Conservation (phyloP, 441 rosid genomes). For the Erysimum pusillum region DNA sequence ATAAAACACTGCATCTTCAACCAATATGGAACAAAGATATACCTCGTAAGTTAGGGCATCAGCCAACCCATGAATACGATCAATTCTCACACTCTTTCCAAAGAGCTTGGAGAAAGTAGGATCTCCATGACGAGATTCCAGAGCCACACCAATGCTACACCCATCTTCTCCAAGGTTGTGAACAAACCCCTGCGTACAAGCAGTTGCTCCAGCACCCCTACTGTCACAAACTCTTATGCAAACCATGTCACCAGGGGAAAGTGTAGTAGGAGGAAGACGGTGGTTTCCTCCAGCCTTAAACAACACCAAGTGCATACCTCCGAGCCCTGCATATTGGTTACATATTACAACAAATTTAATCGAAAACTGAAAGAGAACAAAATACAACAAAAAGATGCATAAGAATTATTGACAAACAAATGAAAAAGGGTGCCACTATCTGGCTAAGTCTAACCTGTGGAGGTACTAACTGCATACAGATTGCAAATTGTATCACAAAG, state of each 20-base stretch:
- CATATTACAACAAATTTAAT: slow-evolving; percentile 38
- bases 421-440: neutral
- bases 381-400: neutral
- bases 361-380: slow-evolving; percentile 12
- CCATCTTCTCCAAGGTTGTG: slow-evolving; percentile 96
- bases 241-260: slow-evolving; percentile 99
- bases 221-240: slow-evolving; percentile 89
- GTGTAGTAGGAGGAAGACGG: slow-evolving; percentile 88
- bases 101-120: slow-evolving; percentile 95
- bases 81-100: slow-evolving; percentile 89
- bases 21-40: slow-evolving; percentile 23
- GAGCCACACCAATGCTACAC: slow-evolving; percentile 87
- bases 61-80: slow-evolving; percentile 90
- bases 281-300: slow-evolving; percentile 88
- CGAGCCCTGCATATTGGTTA: slow-evolving; percentile 67
- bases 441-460: slow-evolving; percentile 64
- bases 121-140: slow-evolving; percentile 98
- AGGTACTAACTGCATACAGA: slow-evolving; percentile 83
- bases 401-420: slow-evolving; percentile 4
- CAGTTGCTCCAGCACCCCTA: slow-evolving; percentile 87
- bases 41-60: slow-evolving; percentile 96
- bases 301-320: slow-evolving; percentile 93
- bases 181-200: slow-evolving; percentile 93
- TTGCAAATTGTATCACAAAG: slow-evolving; percentile 98
- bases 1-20: slow-evolving; percentile 6